phyloP scores from a whole-genome alignment of 2,329 filamentous ascomycete species.

The Stromatinia cepivora region DNA sequence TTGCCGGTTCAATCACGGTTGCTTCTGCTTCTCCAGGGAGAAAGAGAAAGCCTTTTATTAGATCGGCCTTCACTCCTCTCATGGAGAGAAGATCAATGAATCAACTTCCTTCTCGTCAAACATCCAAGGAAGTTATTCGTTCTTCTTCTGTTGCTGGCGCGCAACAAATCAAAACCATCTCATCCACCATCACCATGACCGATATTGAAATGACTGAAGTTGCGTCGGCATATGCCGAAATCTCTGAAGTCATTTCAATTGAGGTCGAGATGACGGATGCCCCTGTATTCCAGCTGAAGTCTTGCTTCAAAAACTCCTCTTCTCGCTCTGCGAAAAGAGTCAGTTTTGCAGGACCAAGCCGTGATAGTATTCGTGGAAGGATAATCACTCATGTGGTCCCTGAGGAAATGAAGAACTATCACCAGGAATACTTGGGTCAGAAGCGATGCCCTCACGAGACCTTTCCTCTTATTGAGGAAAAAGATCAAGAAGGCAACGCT shows the following conservation, averaged over 20 bases:
- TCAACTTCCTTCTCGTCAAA: background rate
- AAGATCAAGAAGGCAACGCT: background rate
- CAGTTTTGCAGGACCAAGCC: conserved; percentile 14
- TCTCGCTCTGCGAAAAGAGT: conserved; percentile 17
- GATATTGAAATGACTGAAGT: conserved; percentile 1
- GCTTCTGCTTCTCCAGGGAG: background rate
- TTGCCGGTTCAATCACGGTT: background rate
- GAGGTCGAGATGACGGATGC: conserved; percentile 15
- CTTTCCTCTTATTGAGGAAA: conserved; percentile 1
- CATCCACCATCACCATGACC: background rate
- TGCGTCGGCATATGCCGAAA: conserved; percentile 16
- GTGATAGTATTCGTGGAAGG: background rate
- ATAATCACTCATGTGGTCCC: background rate
- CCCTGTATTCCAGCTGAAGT: conserved; percentile 15
- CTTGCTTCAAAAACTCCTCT: conserved; percentile 13
- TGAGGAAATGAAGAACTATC: background rate
- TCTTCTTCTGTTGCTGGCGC: conserved; percentile 20
- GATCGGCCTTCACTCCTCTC: background rate
- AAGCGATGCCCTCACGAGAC: background rate
- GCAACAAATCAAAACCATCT: conserved; percentile 10
- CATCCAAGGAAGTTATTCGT: background rate
- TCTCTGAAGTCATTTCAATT: conserved; percentile 9
- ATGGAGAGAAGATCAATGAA: background rate
- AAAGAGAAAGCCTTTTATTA: background rate
- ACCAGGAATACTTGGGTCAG: background rate